Evolutionary conservation across 257 asterid species (phyloP).

Genomic region (Salvia miltiorrhiza): DNA sequence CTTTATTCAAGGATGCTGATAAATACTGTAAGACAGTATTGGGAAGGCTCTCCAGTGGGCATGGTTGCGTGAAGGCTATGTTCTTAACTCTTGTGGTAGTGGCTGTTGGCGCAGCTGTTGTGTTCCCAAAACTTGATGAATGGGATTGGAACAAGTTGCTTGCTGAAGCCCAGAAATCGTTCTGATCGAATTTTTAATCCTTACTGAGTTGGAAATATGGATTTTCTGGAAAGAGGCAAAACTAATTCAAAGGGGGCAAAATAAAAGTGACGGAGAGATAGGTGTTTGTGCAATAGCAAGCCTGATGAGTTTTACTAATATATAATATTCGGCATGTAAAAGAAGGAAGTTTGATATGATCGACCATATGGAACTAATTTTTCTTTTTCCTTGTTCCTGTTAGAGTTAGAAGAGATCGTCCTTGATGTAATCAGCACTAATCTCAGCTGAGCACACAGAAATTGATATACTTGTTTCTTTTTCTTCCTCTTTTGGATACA

Average conservation of each 20-base stretch:
- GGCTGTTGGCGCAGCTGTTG: constrained; percentile 53
- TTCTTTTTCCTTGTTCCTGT: neutral
- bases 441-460: constrained; percentile 18
- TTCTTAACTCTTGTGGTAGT: constrained; percentile 28
- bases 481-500: neutral
- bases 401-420: constrained; percentile 17
- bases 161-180: constrained; percentile 23
- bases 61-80: constrained; percentile 48
- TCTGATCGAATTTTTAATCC: constrained; percentile 7
- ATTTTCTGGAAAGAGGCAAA: constrained; percentile 9
- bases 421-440: constrained; percentile 20
- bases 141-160: constrained; percentile 41
- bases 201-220: constrained; percentile 11
- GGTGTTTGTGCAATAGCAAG: constrained; percentile 27
- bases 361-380: constrained; percentile 12
- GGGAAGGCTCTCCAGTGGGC: constrained; percentile 51
- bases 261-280: constrained; percentile 28
- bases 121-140: constrained; percentile 41
- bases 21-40: constrained; percentile 49
- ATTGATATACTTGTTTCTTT: constrained; percentile 10
- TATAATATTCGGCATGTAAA: constrained; percentile 14
- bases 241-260: constrained; percentile 6
- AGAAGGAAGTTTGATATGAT: constrained; percentile 16
- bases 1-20: constrained; percentile 56
- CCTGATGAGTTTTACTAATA: constrained; percentile 17